A percentile compares a stretch with the other conserved stretches of the same genome.
phyloP scores from a whole-genome alignment of 2,329 filamentous ascomycete genomes.

The Cordyceps fumosorosea region DNA sequence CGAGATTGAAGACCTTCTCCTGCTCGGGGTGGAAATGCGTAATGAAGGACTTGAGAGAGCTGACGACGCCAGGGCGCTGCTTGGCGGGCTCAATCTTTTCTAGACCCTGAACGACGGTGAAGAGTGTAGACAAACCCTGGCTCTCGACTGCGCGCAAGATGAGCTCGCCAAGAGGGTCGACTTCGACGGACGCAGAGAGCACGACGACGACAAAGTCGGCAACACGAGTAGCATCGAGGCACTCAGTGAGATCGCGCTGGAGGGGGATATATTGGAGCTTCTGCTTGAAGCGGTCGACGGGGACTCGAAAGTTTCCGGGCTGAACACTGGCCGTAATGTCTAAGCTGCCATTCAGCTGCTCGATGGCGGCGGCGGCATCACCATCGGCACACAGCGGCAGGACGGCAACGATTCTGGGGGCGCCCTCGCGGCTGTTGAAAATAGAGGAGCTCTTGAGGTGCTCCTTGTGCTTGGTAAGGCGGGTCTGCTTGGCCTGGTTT shows the following conservation, averaged over 20 bases:
- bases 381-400: constrained; percentile 74
- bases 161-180: constrained; percentile 77
- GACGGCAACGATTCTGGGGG: constrained; percentile 80
- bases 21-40: constrained; percentile 90
- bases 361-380: constrained; percentile 60
- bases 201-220: constrained; percentile 90
- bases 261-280: constrained; percentile 79
- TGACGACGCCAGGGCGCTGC: constrained; percentile 65
- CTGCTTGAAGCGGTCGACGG: constrained; percentile 89
- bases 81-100: constrained; percentile 75
- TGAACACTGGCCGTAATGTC: constrained; percentile 65
- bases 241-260: constrained; percentile 65
- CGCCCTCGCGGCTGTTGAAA: constrained; percentile 80
- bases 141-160: constrained; percentile 83
- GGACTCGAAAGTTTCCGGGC: constrained; percentile 55
- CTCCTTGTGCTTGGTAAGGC: constrained; percentile 75
- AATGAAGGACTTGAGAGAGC: constrained; percentile 86
- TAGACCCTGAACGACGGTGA: constrained; percentile 75
- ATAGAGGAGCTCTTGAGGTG: constrained; percentile 72
- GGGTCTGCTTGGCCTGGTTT: constrained; percentile 90
- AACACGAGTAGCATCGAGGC: constrained; percentile 76
- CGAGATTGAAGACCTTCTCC: constrained; percentile 84
- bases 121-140: constrained; percentile 89
- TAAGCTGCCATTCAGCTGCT: constrained; percentile 67
- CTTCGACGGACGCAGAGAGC: constrained; percentile 74